Percentiles rank a stretch among this genome's conserved stretches.
phyloP scores from a whole-genome alignment of 192 early-diverging fungal species.

The Dissophora ornata region DNA sequence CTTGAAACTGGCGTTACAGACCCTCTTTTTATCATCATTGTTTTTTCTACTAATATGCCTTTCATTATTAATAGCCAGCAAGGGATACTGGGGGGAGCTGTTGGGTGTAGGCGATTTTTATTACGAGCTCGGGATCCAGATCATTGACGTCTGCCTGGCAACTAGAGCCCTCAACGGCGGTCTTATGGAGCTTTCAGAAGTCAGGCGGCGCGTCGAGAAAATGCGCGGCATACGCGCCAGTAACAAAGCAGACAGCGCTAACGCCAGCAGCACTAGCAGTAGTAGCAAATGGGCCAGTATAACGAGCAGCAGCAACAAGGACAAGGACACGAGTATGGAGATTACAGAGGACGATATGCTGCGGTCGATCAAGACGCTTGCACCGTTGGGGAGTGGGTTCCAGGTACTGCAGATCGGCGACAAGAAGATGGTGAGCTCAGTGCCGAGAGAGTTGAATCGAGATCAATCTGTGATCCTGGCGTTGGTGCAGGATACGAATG shows the following conservation, averaged over 20 bases:
- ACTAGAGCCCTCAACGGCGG: conserved; percentile 90
- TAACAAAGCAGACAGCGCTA: neutral
- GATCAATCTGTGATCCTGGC: conserved; percentile 80
- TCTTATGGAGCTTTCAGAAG: conserved; percentile 86
- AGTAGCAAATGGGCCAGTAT: conserved; percentile 28
- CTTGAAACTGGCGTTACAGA: too few relatives aligned
- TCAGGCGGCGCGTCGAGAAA: conserved; percentile 75
- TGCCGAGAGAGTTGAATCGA: conserved; percentile 88
- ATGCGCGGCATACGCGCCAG: conserved; percentile 64
- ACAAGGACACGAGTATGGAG: conserved; percentile 43
- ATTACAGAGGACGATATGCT: conserved; percentile 83
- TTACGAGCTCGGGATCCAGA: conserved; percentile 94
- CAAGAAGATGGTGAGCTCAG: conserved; percentile 86
- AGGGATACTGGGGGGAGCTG: conserved; percentile 95
- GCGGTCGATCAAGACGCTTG: conserved; percentile 85
- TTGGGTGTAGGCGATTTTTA: conserved; percentile 98
- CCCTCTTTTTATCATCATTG: too few relatives aligned
- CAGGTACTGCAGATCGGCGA: conserved; percentile 83
- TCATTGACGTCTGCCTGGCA: conserved; percentile 89
- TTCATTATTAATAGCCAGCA: conserved; percentile 72
- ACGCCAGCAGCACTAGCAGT: neutral
- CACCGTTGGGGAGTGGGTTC: conserved; percentile 92
- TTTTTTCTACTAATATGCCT: too few relatives aligned
- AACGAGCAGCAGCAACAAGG: too few relatives aligned
- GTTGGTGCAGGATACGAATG: conserved; percentile 71